These are phyloP conservation scores for Pythium monospermum DNA, from an alignment of 352 stramenopile genomes.

Conservation along the genomic window DNA sequence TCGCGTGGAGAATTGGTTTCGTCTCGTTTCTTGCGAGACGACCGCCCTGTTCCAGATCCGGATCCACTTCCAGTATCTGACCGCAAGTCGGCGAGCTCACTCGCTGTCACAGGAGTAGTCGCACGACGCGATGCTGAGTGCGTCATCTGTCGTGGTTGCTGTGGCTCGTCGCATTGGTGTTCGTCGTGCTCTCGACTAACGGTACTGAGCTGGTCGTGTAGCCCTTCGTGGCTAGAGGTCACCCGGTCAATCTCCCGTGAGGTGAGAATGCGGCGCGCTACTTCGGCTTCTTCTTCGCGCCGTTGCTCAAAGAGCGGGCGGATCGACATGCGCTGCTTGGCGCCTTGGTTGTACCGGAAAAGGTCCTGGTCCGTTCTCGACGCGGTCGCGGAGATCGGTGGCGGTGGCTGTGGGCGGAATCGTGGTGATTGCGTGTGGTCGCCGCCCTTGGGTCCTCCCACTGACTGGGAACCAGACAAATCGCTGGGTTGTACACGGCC, in stretches of 20 bases:
- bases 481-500: not conserved
- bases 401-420: constrained; percentile 31
- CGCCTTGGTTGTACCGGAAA: constrained; percentile 51
- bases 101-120: constrained; percentile 11
- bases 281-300: constrained; percentile 33
- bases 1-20: not conserved
- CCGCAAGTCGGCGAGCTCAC: constrained; percentile 6
- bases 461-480: not conserved
- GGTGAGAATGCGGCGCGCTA: constrained; percentile 22
- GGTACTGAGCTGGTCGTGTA: not conserved
- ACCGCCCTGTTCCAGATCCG: too few species aligned
- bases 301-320: constrained; percentile 64
- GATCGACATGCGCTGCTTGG: constrained; percentile 60
- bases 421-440: constrained; percentile 25
- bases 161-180: not conserved
- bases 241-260: constrained; percentile 19
- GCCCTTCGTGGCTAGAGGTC: not conserved
- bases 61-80: not conserved
- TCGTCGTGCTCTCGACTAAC: not conserved
- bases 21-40: too few species aligned
- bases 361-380: constrained; percentile 51
- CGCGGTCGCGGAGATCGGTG: constrained; percentile 28
- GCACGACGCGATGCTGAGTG: not conserved
- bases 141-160: not conserved
- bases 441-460: constrained; percentile 10